Evolutionary conservation across 148 eudicot genomes (phyloP), one percentile per base, ranked within the genome.

Genomic region (Silene conica): DNA sequence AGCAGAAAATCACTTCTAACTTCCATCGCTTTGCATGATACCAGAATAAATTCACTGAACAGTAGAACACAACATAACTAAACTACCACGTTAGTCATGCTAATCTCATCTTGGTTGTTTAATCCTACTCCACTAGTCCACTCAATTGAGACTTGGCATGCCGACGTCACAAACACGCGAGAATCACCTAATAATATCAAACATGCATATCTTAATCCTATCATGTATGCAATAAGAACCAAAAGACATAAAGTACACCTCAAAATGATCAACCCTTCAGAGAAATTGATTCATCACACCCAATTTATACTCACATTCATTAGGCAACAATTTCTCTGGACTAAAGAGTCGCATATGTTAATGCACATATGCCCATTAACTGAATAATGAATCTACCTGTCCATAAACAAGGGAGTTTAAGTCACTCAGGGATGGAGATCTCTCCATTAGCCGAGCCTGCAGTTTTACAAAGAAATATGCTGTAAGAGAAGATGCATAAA

Each of bases 401-500:
- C 97, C 96, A 85, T 92, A 92, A 34, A 95, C 88, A 80, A 95
- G 89, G 74, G 91, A 90, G 79, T 90, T 90, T 63, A 95, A 79
- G 76, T 89, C 99, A 80, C 97, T 95, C 18, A 95, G 78, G 5
- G 99, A 95, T 23, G 99, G 99, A 26, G 89, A 85, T 87, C 90
- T 95, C 84, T 92, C 90, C 83, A 92, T 69, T 63, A 95, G 63
- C 50, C 88, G 81, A 72, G 97, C 97, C 98, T 94, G 88, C 76
- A 78, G 73, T 41, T 76, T 63, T 72, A 41, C 77, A 68, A 45
- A 69, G 41, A 68, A 54, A 52, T 15, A 14, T 63, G 50, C 10
- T 67, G 19, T 38, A 25, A 66, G 21, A 16, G 52, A 63, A 52
- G 3, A 61, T 15, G 13, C 56, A 72, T 18, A 13, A 66, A 3